Conservation (phyloP, 345 rosid genomes). For the Euphorbia pulcherrima region DNA sequence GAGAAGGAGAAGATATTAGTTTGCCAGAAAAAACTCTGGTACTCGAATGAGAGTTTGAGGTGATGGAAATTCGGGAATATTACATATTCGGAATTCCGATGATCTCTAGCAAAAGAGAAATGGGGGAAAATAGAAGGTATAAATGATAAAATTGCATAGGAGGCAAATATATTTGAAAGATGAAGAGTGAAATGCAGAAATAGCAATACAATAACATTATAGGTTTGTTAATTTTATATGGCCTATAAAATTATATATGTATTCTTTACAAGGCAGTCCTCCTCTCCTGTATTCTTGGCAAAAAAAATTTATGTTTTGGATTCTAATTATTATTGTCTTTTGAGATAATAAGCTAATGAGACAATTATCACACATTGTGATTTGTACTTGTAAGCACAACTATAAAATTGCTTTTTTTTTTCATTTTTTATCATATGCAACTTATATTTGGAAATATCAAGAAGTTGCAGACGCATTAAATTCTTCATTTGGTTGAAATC, state of each 20-base stretch:
- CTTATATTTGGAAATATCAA: too few relatives aligned
- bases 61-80: constrained; percentile 15
- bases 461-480: too few relatives aligned
- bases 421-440: background rate
- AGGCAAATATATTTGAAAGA: background rate
- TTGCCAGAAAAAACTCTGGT: constrained; percentile 93
- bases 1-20: constrained; percentile 75
- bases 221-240: constrained; percentile 9
- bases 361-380: background rate
- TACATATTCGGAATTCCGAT: background rate
- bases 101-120: background rate
- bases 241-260: background rate
- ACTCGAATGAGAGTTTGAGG: constrained; percentile 41
- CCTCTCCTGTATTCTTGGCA: background rate
- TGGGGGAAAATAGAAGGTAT: background rate
- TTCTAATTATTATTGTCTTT: background rate
- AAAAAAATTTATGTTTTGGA: background rate
- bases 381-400: background rate
- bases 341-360: background rate
- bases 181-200: background rate
- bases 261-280: constrained; percentile 11
- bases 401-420: background rate
- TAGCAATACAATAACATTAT: constrained; percentile 10
- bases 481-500: too few relatives aligned
- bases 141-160: background rate